These are phyloP conservation scores for Camelina neglecta DNA, from an alignment of 345 rosid species.

Conservation along the genomic window DNA sequence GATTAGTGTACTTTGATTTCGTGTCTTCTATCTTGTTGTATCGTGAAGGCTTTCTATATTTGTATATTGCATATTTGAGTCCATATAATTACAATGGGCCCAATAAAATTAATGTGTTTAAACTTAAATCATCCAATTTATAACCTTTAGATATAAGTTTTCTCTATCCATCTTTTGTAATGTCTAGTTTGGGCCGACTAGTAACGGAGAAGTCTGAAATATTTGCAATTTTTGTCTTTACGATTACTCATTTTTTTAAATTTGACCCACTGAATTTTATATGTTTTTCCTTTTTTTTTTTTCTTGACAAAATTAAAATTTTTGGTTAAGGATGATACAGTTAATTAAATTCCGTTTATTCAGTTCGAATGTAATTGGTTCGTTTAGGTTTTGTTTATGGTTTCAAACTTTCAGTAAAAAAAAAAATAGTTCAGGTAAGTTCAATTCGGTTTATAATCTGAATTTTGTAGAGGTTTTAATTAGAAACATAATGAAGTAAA, in stretches of 20 bases:
- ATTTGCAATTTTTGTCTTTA: neutral
- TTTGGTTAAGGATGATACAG: neutral
- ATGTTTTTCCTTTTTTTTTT: too few relatives aligned
- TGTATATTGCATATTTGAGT: neutral
- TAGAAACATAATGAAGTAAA: neutral
- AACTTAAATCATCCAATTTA: neutral
- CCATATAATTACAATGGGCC: slow-evolving; percentile 11
- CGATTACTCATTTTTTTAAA: neutral
- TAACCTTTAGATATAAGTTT: neutral
- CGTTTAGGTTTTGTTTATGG: neutral
- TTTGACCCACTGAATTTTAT: too few relatives aligned
- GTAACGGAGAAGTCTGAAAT: neutral
- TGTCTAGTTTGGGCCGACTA: slow-evolving; percentile 8
- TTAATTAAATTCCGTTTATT: neutral
- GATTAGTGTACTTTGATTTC: neutral
- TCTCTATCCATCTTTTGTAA: too few relatives aligned
- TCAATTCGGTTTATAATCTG: neutral
- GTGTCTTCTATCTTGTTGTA: neutral
- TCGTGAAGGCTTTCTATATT: neutral
- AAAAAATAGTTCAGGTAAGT: neutral
- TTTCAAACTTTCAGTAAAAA: too few relatives aligned
- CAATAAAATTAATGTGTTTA: neutral
- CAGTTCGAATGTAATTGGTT: neutral
- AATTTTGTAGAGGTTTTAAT: neutral
- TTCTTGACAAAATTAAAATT: neutral